Conservation (phyloP, 2,329 filamentous ascomycete genomes). For the Pyrenochaeta sp. region DNA sequence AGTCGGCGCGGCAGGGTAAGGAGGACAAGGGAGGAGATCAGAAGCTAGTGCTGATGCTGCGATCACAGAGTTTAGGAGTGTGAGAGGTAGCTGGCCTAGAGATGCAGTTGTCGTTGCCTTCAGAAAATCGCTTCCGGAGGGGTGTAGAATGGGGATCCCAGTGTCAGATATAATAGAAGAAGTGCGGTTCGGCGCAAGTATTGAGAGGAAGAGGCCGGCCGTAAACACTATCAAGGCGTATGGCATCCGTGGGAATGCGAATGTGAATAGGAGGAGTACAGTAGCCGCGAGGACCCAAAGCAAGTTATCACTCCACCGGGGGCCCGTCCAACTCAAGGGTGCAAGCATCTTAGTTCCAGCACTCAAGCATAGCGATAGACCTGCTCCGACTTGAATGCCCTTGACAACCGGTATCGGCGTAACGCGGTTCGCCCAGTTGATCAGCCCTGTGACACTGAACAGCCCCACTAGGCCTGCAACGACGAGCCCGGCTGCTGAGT, state of each 20-base stretch:
- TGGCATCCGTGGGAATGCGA: conserved; percentile 71
- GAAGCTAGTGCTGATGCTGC: conserved; percentile 81
- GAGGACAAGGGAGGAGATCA: conserved; percentile 76
- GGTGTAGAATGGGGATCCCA: conserved; percentile 58
- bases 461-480: conserved; percentile 77
- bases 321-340: conserved; percentile 72
- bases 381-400: conserved; percentile 93
- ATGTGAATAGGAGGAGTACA: conserved; percentile 72
- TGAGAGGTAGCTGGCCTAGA: conserved; percentile 87
- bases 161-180: conserved; percentile 58
- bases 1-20: conserved; percentile 65
- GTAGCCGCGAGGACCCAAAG: conserved; percentile 81
- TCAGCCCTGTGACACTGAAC: conserved; percentile 80
- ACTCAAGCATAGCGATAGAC: conserved; percentile 81
- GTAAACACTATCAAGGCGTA: conserved; percentile 79
- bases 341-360: conserved; percentile 73
- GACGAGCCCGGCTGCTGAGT: conserved; percentile 83
- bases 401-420: conserved; percentile 90
- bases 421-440: conserved; percentile 74
- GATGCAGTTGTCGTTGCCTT: conserved; percentile 71
- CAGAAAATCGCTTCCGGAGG: conserved; percentile 59
- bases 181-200: conserved; percentile 47
- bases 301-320: conserved; percentile 77
- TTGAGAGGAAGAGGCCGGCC: conserved; percentile 72
- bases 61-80: conserved; percentile 90